phyloP scores from a whole-genome alignment of 176 grass and related monocot genomes.

The Oropetium thomaeum region DNA sequence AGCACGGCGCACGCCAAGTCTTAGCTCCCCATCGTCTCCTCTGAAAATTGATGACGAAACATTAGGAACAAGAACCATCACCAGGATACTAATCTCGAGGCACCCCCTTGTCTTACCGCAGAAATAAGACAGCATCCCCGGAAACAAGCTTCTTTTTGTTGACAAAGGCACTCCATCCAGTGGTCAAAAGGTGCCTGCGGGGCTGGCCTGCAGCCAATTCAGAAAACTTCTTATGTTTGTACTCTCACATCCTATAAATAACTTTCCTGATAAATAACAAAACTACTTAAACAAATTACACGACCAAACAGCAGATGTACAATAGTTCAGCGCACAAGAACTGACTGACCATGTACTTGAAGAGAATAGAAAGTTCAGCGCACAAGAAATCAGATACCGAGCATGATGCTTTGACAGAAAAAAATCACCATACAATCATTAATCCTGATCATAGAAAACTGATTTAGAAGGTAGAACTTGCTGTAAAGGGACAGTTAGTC shows the following conservation, averaged over 20 bases:
- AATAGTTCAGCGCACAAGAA: background rate
- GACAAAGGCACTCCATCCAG: slow-evolving; percentile 97
- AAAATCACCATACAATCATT: background rate
- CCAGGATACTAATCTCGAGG: background rate
- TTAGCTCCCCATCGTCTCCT: slow-evolving; percentile 81
- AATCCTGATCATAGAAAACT: background rate
- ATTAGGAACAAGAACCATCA: background rate
- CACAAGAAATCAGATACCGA: slow-evolving; percentile 16
- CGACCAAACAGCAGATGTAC: background rate
- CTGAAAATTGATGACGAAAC: slow-evolving; percentile 37
- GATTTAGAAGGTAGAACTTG: no score
- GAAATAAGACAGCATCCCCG: slow-evolving; percentile 83
- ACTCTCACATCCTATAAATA: slow-evolving; percentile 17
- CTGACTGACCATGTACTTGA: background rate
- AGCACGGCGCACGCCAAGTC: slow-evolving; percentile 74
- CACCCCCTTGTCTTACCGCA: slow-evolving; percentile 48
- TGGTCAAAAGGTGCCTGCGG: slow-evolving; percentile 93
- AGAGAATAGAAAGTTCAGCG: background rate
- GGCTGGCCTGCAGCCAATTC: slow-evolving; percentile 76
- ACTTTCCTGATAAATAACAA: background rate
- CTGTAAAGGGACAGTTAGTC: background rate
- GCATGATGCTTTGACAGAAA: no score
- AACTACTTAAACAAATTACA: background rate
- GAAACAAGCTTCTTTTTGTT: slow-evolving; percentile 97
- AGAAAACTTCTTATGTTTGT: slow-evolving; percentile 31